Percentiles rank a stretch among this genome's conserved stretches.
Conservation (phyloP, 2,329 filamentous ascomycete genomes). For the Berkeleyomyces basicola region DNA sequence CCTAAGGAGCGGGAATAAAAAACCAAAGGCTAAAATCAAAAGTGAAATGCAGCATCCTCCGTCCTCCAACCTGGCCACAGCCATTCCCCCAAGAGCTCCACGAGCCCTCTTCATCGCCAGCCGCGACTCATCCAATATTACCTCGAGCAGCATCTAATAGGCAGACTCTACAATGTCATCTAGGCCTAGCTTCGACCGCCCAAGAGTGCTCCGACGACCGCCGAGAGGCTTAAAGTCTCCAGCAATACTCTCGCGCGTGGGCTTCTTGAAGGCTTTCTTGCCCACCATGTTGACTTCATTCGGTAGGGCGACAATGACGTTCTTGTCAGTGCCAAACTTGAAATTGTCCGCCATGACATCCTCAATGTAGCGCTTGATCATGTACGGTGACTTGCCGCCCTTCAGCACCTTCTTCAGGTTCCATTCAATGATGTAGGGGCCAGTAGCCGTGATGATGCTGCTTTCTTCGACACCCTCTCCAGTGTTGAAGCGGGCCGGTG, state of each 20-base stretch:
- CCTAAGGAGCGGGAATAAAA: not conserved
- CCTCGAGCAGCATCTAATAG: conserved; percentile 25
- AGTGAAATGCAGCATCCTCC: not conserved
- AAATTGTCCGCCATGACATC: conserved; percentile 98
- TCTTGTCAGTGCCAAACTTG: conserved; percentile 92
- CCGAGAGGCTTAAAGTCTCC: conserved; percentile 29
- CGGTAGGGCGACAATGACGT: conserved; percentile 88
- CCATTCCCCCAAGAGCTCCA: not conserved
- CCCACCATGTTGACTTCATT: conserved; percentile 98
- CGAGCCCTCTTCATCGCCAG: not conserved
- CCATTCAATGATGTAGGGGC: conserved; percentile 95
- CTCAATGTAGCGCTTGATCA: conserved; percentile 89
- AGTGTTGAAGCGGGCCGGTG: conserved; percentile 84
- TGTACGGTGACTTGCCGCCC: conserved; percentile 74
- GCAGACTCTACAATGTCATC: conserved; percentile 70
- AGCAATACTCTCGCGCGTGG: conserved; percentile 86
- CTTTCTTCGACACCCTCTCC: conserved; percentile 69
- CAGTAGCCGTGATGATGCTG: conserved; percentile 90
- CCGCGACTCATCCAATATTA: not conserved
- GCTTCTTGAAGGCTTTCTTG: conserved; percentile 67
- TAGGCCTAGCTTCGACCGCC: conserved; percentile 56
- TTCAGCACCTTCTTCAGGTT: conserved; percentile 75
- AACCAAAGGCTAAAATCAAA: conserved; percentile 4
- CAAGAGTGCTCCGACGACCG: conserved; percentile 33
- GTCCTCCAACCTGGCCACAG: not conserved